These are phyloP conservation scores for Posidonia oceanica DNA, from an alignment of 116 monocot genomes.

Conservation along the genomic window DNA sequence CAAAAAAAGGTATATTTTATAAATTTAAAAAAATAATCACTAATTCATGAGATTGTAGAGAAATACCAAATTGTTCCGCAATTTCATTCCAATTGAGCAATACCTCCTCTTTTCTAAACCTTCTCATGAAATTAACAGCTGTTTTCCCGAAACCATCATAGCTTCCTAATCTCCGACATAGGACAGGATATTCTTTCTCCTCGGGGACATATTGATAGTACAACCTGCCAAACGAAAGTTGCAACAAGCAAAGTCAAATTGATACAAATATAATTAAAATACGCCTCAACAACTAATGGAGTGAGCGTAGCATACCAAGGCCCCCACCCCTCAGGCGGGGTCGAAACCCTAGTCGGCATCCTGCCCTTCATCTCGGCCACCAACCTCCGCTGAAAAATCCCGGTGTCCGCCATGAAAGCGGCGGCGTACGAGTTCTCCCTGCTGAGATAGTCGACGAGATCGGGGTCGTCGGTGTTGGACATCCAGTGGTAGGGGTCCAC, in stretches of 20 bases:
- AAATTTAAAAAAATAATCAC: not conserved
- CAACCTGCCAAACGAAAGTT: constrained; percentile 31
- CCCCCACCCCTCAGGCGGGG: constrained; percentile 29
- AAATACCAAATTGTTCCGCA: constrained; percentile 63
- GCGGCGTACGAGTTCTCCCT: constrained; percentile 69
- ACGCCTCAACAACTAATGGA: too few species aligned
- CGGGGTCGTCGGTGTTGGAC: constrained; percentile 68
- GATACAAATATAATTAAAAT: too few species aligned
- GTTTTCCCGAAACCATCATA: constrained; percentile 20
- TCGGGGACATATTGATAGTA: constrained; percentile 93
- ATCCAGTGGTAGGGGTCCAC: constrained; percentile 91
- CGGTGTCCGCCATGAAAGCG: constrained; percentile 67
- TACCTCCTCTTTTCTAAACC: constrained; percentile 35
- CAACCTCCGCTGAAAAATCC: constrained; percentile 25
- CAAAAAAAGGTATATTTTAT: too few species aligned
- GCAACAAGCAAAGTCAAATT: not conserved
- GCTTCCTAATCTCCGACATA: constrained; percentile 46
- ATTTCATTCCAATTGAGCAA: constrained; percentile 94
- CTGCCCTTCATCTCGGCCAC: constrained; percentile 46
- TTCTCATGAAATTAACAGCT: constrained; percentile 30
- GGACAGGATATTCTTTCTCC: constrained; percentile 80
- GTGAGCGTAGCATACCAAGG: not conserved
- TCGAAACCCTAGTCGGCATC: constrained; percentile 37
- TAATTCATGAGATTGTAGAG: not conserved
- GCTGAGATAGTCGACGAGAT: constrained; percentile 44